Conservation (phyloP, 2,329 filamentous ascomycete species). For the Zymoseptoria passerinii region DNA sequence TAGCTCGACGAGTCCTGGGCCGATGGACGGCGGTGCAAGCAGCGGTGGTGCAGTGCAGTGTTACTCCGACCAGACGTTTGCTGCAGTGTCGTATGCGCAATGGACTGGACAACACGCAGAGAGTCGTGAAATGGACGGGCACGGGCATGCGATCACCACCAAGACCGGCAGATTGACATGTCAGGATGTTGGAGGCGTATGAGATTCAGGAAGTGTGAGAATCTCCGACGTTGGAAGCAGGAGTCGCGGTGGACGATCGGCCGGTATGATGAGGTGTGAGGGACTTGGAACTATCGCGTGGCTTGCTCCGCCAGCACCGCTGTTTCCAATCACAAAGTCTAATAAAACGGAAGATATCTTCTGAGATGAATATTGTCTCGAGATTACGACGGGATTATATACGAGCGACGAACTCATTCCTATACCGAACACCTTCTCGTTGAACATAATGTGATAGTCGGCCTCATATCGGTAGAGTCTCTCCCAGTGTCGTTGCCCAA, state of each 20-base stretch:
- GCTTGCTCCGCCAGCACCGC: neutral
- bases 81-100: neutral
- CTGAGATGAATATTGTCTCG: neutral
- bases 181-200: neutral
- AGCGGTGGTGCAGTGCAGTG: neutral
- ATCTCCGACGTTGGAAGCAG: neutral
- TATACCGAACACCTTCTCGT: too few relatives aligned
- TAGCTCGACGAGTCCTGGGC: neutral
- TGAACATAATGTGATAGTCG: too few relatives aligned
- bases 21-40: neutral
- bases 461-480: neutral
- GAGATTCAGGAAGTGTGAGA: neutral
- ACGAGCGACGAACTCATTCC: too few relatives aligned
- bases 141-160: neutral
- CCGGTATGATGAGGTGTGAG: neutral
- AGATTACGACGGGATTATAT: too few relatives aligned
- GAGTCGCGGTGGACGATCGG: neutral
- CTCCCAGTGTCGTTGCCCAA: neutral
- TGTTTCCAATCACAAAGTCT: neutral
- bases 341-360: neutral
- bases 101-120: neutral
- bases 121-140: neutral
- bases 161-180: neutral
- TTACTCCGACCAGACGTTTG: neutral
- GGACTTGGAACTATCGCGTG: neutral